Evolutionary conservation across 2,329 filamentous ascomycete species (phyloP).

Genomic region (Fusarium tuaranense): DNA sequence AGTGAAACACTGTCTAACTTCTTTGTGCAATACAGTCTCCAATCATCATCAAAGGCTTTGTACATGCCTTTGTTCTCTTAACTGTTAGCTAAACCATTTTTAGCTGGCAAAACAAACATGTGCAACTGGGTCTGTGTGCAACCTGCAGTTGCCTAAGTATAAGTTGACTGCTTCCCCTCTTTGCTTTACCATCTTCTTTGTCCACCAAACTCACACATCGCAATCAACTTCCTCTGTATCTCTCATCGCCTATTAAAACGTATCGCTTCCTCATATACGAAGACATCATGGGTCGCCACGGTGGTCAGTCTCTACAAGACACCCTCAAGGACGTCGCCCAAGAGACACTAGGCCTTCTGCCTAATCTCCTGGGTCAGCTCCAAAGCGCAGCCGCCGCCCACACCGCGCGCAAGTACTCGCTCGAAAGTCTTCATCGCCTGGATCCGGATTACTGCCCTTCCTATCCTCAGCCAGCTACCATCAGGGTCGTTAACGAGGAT

Average conservation of each 20-base stretch:
- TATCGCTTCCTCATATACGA: neutral
- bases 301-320: neutral
- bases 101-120: neutral
- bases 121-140: neutral
- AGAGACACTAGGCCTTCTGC: slow-evolving; percentile 10
- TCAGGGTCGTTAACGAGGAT: slow-evolving; percentile 15
- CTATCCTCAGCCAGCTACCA: slow-evolving; percentile 1
- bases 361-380: slow-evolving; percentile 1
- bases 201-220: neutral
- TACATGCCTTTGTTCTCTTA: neutral
- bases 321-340: slow-evolving; percentile 10
- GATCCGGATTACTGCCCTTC: slow-evolving; percentile 13
- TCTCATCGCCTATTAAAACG: neutral
- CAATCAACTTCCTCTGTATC: neutral
- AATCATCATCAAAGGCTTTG: neutral
- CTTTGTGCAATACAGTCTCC: neutral
- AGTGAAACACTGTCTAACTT: neutral
- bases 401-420: neutral
- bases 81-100: neutral
- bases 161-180: neutral
- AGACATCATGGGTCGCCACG: neutral
- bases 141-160: neutral
- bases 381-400: neutral
- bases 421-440: slow-evolving; percentile 3
- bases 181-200: neutral